Base-by-base conservation (phyloP, 2,329 filamentous ascomycete genomes). In the Lasiodiplodia theobromae region DNA sequence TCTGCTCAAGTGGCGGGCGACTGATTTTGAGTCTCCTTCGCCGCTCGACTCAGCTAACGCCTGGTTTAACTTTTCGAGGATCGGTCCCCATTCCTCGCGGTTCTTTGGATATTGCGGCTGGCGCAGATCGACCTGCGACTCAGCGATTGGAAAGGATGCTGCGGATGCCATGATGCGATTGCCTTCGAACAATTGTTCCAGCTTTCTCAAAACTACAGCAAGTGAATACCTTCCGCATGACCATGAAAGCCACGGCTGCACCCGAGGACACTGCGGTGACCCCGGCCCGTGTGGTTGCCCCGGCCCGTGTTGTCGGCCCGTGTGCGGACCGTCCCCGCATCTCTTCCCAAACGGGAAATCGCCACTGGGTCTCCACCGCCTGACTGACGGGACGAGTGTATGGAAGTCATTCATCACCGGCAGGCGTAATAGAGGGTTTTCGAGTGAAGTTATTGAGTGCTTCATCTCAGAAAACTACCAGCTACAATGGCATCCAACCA, bases 11-110 rank as follows among this genome's bases (percentile, higher is more conserved):
- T 78, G 79, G n/a, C 76, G 72, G 16, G 58, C 34, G 0, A 77
- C 62, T 5, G 79, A 78, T 1, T 70, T 70, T 1, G 73, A 67
- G 57, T 72, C 77, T 4, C 79, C 79, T 67, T 81, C 77, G 2
- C 71, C 70, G 10, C 71, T 72, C 0, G 77, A 76, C 8, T 72
- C 69, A 28, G 72, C 69, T n/a, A 81, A 66, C 6, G 71, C 69
- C 3, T 70, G 60, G 53, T 78, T 75, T 25, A 77, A 79, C 38
- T 71, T 71, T 3, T 75, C 70, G 14, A 81, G 64, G 1, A 81
- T 78, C 0, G 78, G 77, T 0, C 76, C 76, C 74, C 74, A 77
- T 34, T 62, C 69, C 14, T 72, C 11, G 10, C 21, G 34, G 14
- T 58, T 58, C 37, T 3, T 58, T 34, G 28, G 21, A 44, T 58